A percentile compares a stretch with the other conserved stretches of the same genome.
These are phyloP conservation scores for Thecamonas trahens DNA, from an alignment of 78 protist species.

Conservation along the genomic window DNA sequence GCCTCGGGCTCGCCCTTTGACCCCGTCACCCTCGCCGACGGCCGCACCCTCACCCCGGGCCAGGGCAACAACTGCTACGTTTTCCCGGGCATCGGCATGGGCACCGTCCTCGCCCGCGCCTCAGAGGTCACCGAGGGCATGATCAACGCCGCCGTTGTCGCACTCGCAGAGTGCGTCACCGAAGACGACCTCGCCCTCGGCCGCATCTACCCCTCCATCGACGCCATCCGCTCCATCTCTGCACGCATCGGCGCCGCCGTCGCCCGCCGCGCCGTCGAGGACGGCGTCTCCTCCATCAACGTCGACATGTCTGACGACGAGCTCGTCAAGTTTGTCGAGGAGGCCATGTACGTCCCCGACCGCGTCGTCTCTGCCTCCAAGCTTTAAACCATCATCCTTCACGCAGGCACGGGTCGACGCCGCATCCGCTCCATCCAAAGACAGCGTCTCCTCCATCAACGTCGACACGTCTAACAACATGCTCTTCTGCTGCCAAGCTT, in stretches of 20 bases:
- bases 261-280: constrained; percentile 13
- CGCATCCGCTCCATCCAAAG: too few relatives aligned
- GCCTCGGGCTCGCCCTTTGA: constrained; percentile 90
- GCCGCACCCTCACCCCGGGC: constrained; percentile 25
- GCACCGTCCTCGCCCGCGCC: constrained; percentile 40
- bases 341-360: neutral
- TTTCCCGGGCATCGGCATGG: constrained; percentile 94
- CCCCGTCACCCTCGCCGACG: constrained; percentile 39
- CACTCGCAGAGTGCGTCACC: constrained; percentile 52
- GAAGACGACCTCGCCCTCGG: constrained; percentile 14
- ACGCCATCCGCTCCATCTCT: constrained; percentile 49
- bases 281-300: neutral
- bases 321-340: neutral
- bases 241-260: constrained; percentile 53
- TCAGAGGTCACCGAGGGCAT: constrained; percentile 57
- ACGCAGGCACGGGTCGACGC: too few relatives aligned
- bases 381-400: too few relatives aligned
- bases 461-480: neutral
- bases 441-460: neutral
- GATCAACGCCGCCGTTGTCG: constrained; percentile 59
- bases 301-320: neutral
- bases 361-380: too few relatives aligned
- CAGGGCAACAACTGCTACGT: constrained; percentile 56
- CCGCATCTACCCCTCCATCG: constrained; percentile 45
- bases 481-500: too few relatives aligned